Percentiles rank a stretch among this genome's conserved stretches.
Conservation (phyloP, 768 basidiomycete genomes). For the Gymnopilus junonius region DNA sequence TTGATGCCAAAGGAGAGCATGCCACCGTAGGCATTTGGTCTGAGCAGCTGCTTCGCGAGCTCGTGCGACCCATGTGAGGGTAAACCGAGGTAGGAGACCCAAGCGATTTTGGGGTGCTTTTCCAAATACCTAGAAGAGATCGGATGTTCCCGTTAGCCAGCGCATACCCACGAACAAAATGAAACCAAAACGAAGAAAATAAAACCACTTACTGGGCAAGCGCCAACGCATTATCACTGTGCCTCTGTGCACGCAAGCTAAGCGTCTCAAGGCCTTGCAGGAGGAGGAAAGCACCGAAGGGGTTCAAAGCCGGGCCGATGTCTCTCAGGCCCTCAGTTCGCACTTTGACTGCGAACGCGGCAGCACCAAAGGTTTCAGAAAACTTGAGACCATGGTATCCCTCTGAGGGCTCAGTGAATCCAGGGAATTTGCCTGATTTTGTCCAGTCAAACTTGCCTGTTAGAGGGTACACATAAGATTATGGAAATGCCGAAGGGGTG, state of each 20-base stretch:
- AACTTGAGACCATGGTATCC: conserved; percentile 78
- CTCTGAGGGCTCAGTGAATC: conserved; percentile 74
- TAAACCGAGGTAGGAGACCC: conserved; percentile 83
- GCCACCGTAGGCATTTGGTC: conserved; percentile 64
- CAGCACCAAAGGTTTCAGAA: conserved; percentile 64
- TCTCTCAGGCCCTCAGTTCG: conserved; percentile 68
- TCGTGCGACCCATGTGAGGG: conserved; percentile 61
- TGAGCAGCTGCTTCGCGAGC: conserved; percentile 59
- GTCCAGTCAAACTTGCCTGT: conserved; percentile 77
- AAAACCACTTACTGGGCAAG: conserved; percentile 53
- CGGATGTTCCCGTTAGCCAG: no score
- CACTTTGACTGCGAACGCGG: conserved; percentile 71
- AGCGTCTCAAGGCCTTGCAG: conserved; percentile 84
- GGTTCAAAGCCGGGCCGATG: conserved; percentile 66
- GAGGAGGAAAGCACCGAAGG: conserved; percentile 75
- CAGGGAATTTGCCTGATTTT: conserved; percentile 69
- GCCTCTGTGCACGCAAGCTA: conserved; percentile 70
- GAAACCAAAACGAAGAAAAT: not conserved
- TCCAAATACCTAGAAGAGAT: conserved; percentile 67
- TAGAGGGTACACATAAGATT: no score
- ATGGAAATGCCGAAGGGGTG: no score
- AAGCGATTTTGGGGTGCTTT: conserved; percentile 66
- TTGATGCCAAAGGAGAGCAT: conserved; percentile 80
- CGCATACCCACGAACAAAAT: no score
- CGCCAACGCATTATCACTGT: conserved; percentile 70